Base-by-base conservation (phyloP, 805 yeast genomes). In the Sugiyamaella valdiviana region DNA sequence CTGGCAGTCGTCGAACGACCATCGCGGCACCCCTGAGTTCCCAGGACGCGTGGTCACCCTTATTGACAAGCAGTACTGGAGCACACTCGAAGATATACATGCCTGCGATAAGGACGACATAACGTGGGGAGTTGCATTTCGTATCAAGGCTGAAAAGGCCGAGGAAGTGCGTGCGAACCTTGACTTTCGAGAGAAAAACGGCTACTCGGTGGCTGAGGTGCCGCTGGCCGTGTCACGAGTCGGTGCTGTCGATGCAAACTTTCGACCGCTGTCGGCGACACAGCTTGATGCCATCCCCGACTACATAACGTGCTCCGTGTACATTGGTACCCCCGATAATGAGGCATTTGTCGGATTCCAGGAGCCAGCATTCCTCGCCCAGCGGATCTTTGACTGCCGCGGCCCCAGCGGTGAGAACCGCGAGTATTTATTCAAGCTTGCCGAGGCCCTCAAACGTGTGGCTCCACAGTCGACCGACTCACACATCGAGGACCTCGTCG, bases 41-140 rank as follows among this genome's bases (percentile, higher is more conserved):
- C 95, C 95, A 1, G 98, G 98, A 0, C 67, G 97, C 29, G 97
- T 90, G 1, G 96, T 78, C 7, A 90, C 97, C 0, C 68, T 90
- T 41, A 71, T 90, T 1, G 77, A 89, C 7, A 69, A 76, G 40
- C 74, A 75, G 6, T 60, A 57, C 55, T 69, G 73, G 73, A 80
- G 79, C 49, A 71, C 84, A 15, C 61, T 75, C 21, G 46, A 57
- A 2, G 70, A 78, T 51, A 69, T 71, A 14, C 68, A 68, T 47
- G 66, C 64, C 4, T 58, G 60, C 23, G 42, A 54, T 7, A 63
- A 57, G 2, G 71, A 74, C 4, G 67, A 62, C 39, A 59, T 54
- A 7, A 66, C 85, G 0, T 78, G 85, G 80, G 95, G 95, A 0
- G 85, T 86, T 43, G 95, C 93, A 0, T 90, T 87, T 65, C 82